Evolutionary conservation across 1,284 basidiomycete species (phyloP), one percentile per base, ranked within the genome.

Genomic region (Melampsora abietis-canadensis): DNA sequence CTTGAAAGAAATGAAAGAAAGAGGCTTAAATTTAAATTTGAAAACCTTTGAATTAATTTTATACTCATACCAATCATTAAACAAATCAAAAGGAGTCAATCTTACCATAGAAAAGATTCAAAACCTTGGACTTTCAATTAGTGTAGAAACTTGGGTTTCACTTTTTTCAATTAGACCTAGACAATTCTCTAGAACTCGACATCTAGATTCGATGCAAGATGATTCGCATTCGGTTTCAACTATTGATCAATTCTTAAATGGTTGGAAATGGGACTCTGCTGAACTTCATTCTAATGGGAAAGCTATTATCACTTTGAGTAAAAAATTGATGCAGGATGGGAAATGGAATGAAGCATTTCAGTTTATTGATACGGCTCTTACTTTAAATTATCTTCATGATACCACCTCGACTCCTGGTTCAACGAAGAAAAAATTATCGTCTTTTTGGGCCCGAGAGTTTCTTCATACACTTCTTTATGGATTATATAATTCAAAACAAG

Each of bases 151-250:
- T 31, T 74, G 64, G 57, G 64, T 65, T 15, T 7, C 31, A 21
- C 48, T 74, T 12, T 62, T 74, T 24, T 66, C 72, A 46, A 66
- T 74, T 37, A 47, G 64, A 8, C 72, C 64, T 30, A 66, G 72
- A 66, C 37, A 60, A 30, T n/a, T 27, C 14, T 59, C 48, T 12
- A 66, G 65, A 46, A 37, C 65, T 31, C n/a, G 54, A 60, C 72
- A 74, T 30, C 61, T 66, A 27, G 72, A 74, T 74, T 47, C 44
- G n/a, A 74, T 74, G 72, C 40, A 74, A 30, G 40, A 59, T 30
- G 31, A 60, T 34, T 4, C n/a, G 17, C 17, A 15, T 44, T 15
- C 31, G 30, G n/a, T 27, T 12, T 30, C 44, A 46, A n/a, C 63
- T 21, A 60, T 73, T 40, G 46, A 57, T 54, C 47, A 57, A 5